phyloP scores from a whole-genome alignment of 345 rosid species.

The Cochlearia excelsa region DNA sequence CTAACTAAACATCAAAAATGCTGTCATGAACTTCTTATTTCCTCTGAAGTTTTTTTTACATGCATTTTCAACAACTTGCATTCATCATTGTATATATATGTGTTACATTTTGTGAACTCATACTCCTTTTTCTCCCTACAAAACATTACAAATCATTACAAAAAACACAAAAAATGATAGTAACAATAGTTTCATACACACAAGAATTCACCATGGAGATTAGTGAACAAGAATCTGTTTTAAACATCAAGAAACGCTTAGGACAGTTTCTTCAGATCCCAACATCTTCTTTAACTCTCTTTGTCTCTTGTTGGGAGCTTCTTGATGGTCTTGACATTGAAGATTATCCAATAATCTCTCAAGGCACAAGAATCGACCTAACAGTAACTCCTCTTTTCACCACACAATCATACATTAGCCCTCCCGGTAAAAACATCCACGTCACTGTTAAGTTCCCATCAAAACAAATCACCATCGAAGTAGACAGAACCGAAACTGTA shows the following conservation, averaged over 20 bases:
- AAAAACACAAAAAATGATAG: constrained; percentile 40
- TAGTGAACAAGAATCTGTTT: constrained; percentile 52
- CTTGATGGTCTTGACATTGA: constrained; percentile 88
- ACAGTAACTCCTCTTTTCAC: constrained; percentile 37
- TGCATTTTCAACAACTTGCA: constrained; percentile 35
- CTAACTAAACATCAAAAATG: constrained; percentile 29
- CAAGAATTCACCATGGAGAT: constrained; percentile 56
- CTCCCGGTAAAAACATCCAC: constrained; percentile 25
- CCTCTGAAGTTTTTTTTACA: constrained; percentile 3
- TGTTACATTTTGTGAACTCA: constrained; percentile 8
- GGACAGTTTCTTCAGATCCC: constrained; percentile 58
- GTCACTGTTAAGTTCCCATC: constrained; percentile 62
- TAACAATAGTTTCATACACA: constrained; percentile 44
- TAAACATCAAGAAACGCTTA: constrained; percentile 56
- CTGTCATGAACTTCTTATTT: constrained; percentile 25
- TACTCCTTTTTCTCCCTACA: background rate
- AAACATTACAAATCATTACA: background rate
- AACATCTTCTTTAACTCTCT: constrained; percentile 47
- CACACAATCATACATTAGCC: constrained; percentile 7
- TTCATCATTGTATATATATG: background rate
- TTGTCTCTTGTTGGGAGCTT: constrained; percentile 71
- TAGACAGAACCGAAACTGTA: constrained; percentile 74
- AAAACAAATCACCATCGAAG: constrained; percentile 45
- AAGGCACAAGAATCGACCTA: constrained; percentile 72
- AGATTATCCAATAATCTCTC: constrained; percentile 70